These are phyloP conservation scores for Dichotomopilus funicola DNA, from an alignment of 2,329 filamentous ascomycete species.

Conservation along the genomic window DNA sequence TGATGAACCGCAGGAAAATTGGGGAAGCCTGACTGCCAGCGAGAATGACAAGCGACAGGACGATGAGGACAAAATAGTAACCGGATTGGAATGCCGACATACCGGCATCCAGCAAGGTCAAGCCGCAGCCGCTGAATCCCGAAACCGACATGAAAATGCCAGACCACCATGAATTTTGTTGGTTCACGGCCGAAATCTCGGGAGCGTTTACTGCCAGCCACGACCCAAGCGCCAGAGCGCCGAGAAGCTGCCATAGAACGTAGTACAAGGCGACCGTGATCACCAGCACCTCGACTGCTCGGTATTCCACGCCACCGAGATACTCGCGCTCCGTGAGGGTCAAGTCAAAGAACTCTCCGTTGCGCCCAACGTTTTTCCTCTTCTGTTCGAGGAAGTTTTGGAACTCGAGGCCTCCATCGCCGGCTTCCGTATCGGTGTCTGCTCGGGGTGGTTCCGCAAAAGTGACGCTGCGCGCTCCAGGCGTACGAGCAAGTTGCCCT, in stretches of 20 bases:
- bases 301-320: conserved; percentile 58
- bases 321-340: conserved; percentile 47
- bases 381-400: conserved; percentile 10
- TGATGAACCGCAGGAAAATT: conserved; percentile 52
- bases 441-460: conserved; percentile 17
- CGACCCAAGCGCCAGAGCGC: conserved; percentile 52
- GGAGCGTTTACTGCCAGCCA: conserved; percentile 50
- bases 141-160: conserved; percentile 61
- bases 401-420: not conserved
- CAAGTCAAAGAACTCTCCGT: conserved; percentile 50
- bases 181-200: conserved; percentile 44
- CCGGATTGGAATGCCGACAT: conserved; percentile 52
- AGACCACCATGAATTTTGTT: conserved; percentile 60
- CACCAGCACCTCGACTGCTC: conserved; percentile 54
- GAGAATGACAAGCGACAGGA: conserved; percentile 51
- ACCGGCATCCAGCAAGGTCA: conserved; percentile 60
- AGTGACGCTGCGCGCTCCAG: conserved; percentile 5
- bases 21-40: conserved; percentile 63
- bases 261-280: conserved; percentile 57
- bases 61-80: conserved; percentile 43
- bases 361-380: conserved; percentile 39
- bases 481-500: not conserved
- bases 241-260: conserved; percentile 51
- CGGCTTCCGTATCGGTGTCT: not conserved
- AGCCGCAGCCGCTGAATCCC: conserved; percentile 64